Evolutionary conservation across 148 eudicot genomes (phyloP), one percentile per base, ranked within the genome.

Genomic region (Persicaria maculosa): DNA sequence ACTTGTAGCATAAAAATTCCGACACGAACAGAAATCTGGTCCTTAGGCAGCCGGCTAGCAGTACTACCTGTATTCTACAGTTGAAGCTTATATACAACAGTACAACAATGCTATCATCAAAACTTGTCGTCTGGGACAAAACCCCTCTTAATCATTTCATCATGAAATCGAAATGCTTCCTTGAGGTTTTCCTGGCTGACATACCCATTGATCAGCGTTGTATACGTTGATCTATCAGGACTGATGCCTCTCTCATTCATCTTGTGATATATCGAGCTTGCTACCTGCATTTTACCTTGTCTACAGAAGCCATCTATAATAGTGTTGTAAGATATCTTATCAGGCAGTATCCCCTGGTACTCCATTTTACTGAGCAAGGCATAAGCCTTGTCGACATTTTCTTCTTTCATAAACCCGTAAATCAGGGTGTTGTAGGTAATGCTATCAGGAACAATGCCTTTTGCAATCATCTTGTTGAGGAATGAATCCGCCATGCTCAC

Each of bases 111-210:
- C 11, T 65, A 16, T 12, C 50, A 65, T 77, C 57, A 92, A 76
- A 90, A 90, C 40, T 85, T 92, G 77, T 90, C 97, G 84, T 92
- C 92, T 4, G 97, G 95, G 25, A 79, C 85, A 67, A 90, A 88
- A 53, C 97, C 97, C 81, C 79, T 85, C 61, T 76, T 81, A 43
- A 92, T 83, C 97, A 92, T 92, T 80, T 88, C 91, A 83, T 92
- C 93, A 70, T 92, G 97, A 72, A 86, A 79, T 77, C 76, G 75
- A 80, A 90, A 92, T 43, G 95, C 97, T 68, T 90, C 93, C 79
- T 88, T 85, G 81, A 83, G 74, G 79, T 92, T 87, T 68, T 88
- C 87, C 74, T 84, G 89, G 40, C 88, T 75, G 54, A 92, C 86
- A 71, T 90, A 83, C 44, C 97, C 97, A 67, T 93, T 83, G 79